Evolutionary conservation across 2,329 filamentous ascomycete species (phyloP).

Genomic region (Cercospora beticola): DNA sequence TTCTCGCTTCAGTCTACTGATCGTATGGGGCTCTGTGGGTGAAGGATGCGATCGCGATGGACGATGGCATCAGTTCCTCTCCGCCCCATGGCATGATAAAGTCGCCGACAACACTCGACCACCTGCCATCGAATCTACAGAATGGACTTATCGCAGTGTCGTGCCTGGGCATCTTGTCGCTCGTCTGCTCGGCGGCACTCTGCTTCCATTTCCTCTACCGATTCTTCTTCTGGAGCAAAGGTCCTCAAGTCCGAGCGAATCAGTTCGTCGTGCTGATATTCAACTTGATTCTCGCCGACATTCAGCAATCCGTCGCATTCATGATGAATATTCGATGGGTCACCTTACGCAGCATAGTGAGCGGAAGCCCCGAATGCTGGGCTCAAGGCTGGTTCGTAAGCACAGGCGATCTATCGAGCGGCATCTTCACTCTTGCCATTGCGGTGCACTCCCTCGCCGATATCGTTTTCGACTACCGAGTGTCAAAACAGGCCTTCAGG

Average conservation of each 20-base stretch:
- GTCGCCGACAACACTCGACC: background rate
- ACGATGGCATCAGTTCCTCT: background rate
- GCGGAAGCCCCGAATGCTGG: conserved; percentile 56
- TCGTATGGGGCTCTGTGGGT: background rate
- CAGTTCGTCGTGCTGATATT: conserved; percentile 68
- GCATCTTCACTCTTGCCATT: conserved; percentile 60
- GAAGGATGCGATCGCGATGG: background rate
- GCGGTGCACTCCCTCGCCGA: background rate
- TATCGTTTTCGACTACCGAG: background rate
- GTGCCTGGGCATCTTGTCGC: conserved; percentile 49
- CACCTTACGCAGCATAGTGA: conserved; percentile 51
- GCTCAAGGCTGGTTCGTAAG: conserved; percentile 67
- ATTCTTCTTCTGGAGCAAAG: conserved; percentile 44
- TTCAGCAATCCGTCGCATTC: conserved; percentile 55
- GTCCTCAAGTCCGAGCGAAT: conserved; percentile 47
- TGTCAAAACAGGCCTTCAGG: background rate
- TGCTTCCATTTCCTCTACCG: conserved; percentile 49
- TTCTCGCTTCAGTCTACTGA: background rate
- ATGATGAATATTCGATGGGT: conserved; percentile 57
- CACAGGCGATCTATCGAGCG: conserved; percentile 63
- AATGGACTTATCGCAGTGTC: conserved; percentile 43
- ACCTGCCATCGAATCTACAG: background rate
- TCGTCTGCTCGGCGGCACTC: conserved; percentile 46
- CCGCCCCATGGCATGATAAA: background rate
- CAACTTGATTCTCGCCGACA: conserved; percentile 66